These are phyloP conservation scores for Anthracocystis panici-leucophaei DNA, from an alignment of 1,284 basidiomycete genomes.

Conservation along the genomic window DNA sequence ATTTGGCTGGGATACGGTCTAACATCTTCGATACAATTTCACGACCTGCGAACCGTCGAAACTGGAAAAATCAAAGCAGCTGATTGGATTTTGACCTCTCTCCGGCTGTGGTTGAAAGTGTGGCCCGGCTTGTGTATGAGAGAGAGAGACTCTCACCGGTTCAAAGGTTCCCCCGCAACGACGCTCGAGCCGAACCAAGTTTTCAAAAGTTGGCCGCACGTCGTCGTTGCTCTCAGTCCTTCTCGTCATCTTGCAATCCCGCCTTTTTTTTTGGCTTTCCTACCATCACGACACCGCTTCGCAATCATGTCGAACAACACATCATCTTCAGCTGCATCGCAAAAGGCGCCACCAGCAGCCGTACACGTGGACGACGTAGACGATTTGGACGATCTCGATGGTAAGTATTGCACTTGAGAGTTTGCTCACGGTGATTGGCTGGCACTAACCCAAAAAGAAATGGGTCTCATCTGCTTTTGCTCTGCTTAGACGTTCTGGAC, in stretches of 20 bases:
- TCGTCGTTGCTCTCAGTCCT: neutral
- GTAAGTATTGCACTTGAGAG: conserved; percentile 27
- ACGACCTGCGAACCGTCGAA: too few relatives aligned
- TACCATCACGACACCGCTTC: neutral
- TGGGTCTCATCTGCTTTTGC: neutral
- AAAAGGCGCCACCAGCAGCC: conserved; percentile 24
- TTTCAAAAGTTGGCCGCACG: neutral
- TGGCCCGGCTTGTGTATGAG: conserved; percentile 22
- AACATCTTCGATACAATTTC: neutral
- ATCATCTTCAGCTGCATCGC: conserved; percentile 13
- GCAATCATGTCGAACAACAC: conserved; percentile 19
- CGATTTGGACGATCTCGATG: conserved; percentile 67
- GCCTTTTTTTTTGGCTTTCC: conserved; percentile 3
- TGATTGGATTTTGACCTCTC: conserved; percentile 10
- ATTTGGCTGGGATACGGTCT: neutral
- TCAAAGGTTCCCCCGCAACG: neutral
- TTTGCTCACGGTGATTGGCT: neutral
- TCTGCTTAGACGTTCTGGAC: conserved; percentile 74
- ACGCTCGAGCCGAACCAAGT: neutral
- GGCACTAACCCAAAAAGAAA: neutral
- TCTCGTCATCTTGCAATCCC: neutral
- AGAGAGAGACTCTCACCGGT: neutral
- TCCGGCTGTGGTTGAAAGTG: conserved; percentile 37
- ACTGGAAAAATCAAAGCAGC: conserved; percentile 4
- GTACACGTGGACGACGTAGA: conserved; percentile 50